phyloP scores from a whole-genome alignment of 179 eudicot genomes.

The Silene noctiflora region DNA sequence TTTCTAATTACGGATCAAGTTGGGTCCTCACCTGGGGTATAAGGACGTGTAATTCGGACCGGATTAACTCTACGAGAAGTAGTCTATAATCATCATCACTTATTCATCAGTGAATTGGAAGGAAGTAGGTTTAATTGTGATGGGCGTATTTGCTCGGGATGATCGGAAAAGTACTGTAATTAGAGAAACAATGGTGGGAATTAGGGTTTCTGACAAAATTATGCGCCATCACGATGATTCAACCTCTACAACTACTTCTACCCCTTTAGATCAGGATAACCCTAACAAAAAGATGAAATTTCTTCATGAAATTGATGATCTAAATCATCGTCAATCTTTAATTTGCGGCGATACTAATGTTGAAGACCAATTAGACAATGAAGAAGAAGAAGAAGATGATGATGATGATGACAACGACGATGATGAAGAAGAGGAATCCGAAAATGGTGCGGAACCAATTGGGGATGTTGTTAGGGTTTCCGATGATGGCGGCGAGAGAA shows the following conservation, averaged over 20 bases:
- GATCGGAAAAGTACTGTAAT: background rate
- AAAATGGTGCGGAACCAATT: conserved; percentile 27
- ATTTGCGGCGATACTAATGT: background rate
- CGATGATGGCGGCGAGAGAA: conserved; percentile 20
- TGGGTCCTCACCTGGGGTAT: too few relatives aligned
- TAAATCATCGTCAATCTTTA: background rate
- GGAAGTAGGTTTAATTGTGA: background rate
- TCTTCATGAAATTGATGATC: conserved; percentile 7
- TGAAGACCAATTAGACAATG: background rate
- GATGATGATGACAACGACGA: conserved; percentile 13
- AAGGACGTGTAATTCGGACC: too few relatives aligned
- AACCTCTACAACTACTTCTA: background rate
- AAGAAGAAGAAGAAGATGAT: conserved; percentile 16
- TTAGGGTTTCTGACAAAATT: conserved; percentile 16
- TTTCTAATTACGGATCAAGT: too few relatives aligned
- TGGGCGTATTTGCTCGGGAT: conserved; percentile 15
- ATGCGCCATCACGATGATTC: background rate
- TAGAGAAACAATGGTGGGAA: conserved; percentile 11
- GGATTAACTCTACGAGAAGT: too few relatives aligned
- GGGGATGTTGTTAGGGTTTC: conserved; percentile 38
- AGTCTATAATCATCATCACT: too few relatives aligned
- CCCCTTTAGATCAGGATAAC: background rate
- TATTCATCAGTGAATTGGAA: too few relatives aligned
- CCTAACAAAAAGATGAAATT: conserved; percentile 17
- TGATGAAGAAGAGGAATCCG: conserved; percentile 29